phyloP scores from a whole-genome alignment of 164 flowering plant genomes.

The Umbellularia californica region DNA sequence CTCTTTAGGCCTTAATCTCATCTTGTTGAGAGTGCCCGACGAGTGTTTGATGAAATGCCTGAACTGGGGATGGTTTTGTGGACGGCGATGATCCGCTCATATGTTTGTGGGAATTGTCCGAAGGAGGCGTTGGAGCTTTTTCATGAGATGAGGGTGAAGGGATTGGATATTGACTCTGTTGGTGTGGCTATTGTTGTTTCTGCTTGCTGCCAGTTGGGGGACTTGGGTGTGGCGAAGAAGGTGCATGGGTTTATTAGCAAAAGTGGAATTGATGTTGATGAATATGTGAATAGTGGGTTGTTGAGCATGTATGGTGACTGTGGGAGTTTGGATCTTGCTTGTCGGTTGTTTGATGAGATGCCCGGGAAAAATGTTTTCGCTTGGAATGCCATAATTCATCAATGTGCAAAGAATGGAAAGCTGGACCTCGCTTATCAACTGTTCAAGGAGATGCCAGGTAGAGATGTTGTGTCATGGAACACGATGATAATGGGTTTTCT shows the following conservation, averaged over 20 bases:
- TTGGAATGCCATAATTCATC: slow-evolving; percentile 34
- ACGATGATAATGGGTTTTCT: slow-evolving; percentile 20
- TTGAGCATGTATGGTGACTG: slow-evolving; percentile 26
- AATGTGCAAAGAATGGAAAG: slow-evolving; percentile 14
- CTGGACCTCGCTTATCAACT: slow-evolving; percentile 16
- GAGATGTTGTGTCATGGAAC: slow-evolving; percentile 32
- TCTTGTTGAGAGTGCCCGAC: slow-evolving; percentile 10
- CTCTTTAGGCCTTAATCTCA: too few species aligned
- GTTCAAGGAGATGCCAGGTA: slow-evolving; percentile 14
- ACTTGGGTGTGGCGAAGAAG: slow-evolving; percentile 9
- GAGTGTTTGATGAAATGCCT: slow-evolving; percentile 28
- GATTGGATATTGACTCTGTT: slow-evolving; percentile 23
- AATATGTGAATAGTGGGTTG: slow-evolving; percentile 20
- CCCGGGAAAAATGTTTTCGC: slow-evolving; percentile 19
- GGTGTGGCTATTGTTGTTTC: slow-evolving; percentile 24
- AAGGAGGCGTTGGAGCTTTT: slow-evolving; percentile 22
- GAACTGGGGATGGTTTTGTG: slow-evolving; percentile 22
- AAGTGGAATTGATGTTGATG: slow-evolving; percentile 25
- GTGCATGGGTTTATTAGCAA: slow-evolving; percentile 31
- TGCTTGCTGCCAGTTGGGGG: slow-evolving; percentile 23
- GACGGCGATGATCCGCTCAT: slow-evolving; percentile 27
- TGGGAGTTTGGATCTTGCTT: slow-evolving; percentile 23
- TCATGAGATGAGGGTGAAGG: slow-evolving; percentile 19
- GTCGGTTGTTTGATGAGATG: slow-evolving; percentile 16
- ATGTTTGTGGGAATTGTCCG: slow-evolving; percentile 14